Base-by-base conservation (phyloP, 73 alveolate species). In the Breviolum minutum region DNA sequence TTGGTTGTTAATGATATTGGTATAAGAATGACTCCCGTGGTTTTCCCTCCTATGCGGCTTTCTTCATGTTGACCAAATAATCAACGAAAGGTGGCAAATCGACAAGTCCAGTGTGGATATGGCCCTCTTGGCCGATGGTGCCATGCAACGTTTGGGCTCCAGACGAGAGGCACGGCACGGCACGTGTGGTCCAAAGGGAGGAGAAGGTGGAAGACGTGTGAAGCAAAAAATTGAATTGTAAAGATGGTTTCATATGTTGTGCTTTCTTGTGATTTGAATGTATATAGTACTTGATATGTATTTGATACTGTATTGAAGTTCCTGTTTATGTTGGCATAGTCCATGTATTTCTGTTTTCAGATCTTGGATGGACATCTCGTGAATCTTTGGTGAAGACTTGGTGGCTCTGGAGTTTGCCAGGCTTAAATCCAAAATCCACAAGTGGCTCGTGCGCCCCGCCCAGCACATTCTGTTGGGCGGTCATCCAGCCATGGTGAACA, bases 401-500 rank as follows among this genome's bases (percentile, higher is more conserved):
- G 74, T 17, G 17, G 17, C 24, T 66, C 17, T 68, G 77, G 24
- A 68, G n/a, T 68, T 22, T 2, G 4, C 17, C 77, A 6, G 77
- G 77, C 77, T 17, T 4, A 14, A 14, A 14, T 22, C n/a, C 77
- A 68, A 2, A 14, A 68, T 14, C 77, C 77, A 68, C 77, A 66
- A 11, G 54, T 40, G 54, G 54, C 17, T 13, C 74, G 74, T 17
- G 74, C 74, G 17, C 24, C 74, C 74, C 24, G 24, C 24, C 74
- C 74, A 17, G 74, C 74, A 66, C 11, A 17, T 66, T 11, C 24
- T 66, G 74, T 66, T n/a, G n/a, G n/a, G n/a, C n/a, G n/a, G n/a
- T n/a, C n/a, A n/a, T n/a, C n/a, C n/a, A n/a, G 63, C 81, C 85
- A 92, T 92, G 97, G 97, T 92, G 97, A 92, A 92, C 89, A 92